Percentiles rank a stretch among this genome's conserved stretches.
Conservation (phyloP, 768 basidiomycete genomes). For the Lactarius hengduanensis region DNA sequence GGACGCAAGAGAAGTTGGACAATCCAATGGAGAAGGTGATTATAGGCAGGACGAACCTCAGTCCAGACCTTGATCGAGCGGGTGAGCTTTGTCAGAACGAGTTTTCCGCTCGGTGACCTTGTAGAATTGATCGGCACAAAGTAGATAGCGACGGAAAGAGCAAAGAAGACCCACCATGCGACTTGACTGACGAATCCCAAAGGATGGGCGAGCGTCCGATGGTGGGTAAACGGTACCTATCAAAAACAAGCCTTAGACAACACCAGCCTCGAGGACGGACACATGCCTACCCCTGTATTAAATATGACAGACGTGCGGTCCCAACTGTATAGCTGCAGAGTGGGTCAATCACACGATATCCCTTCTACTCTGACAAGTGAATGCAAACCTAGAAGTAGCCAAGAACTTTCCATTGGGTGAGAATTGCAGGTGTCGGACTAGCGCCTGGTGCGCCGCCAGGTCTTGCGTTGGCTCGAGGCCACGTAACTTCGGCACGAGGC, state of each 20-base stretch:
- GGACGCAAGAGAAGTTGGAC: constrained; percentile 15
- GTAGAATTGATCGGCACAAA: neutral
- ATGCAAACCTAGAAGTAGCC: constrained; percentile 62
- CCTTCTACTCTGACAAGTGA: constrained; percentile 3
- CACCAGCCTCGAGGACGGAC: constrained; percentile 1
- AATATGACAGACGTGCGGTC: constrained; percentile 69
- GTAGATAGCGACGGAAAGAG: neutral
- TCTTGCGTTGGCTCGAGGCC: constrained; percentile 57
- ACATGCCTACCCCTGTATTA: constrained; percentile 52
- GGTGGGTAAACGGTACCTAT: constrained; percentile 57
- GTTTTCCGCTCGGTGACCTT: constrained; percentile 64
- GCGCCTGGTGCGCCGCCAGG: constrained; percentile 60
- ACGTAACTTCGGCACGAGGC: constrained; percentile 55
- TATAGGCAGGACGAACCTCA: constrained; percentile 44
- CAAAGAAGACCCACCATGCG: constrained; percentile 50
- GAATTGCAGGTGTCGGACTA: constrained; percentile 73
- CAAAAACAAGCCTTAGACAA: constrained; percentile 10
- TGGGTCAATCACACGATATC: constrained; percentile 11
- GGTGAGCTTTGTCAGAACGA: constrained; percentile 61
- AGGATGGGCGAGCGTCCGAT: constrained; percentile 63
- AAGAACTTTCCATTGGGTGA: constrained; percentile 72
- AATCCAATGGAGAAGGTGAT: constrained; percentile 3
- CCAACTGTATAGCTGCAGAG: constrained; percentile 47
- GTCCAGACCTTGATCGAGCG: constrained; percentile 73
- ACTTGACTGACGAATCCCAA: constrained; percentile 76